A percentile compares a stretch with the other conserved stretches of the same genome.
phyloP scores from a whole-genome alignment of 371 early-diverging fungal genomes.

The Synchytrium microbalum region DNA sequence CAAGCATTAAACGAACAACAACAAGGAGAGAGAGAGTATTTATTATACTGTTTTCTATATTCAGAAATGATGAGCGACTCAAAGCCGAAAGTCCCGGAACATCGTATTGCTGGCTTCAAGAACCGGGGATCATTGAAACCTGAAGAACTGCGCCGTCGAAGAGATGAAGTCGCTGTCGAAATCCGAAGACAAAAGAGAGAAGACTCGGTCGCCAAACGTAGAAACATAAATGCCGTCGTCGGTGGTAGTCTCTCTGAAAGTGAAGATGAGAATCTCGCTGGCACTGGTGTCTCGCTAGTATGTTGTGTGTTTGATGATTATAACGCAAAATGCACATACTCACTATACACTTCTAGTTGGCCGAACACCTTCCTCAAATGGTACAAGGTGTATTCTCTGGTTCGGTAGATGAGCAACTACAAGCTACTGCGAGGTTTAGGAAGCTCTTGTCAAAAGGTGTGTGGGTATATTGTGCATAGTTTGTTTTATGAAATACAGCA shows the following conservation, averaged over 20 bases:
- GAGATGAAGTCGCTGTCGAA: constrained; percentile 89
- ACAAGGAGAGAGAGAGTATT: too few relatives aligned
- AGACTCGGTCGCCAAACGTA: constrained; percentile 85
- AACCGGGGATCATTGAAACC: constrained; percentile 75
- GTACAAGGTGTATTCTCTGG: constrained; percentile 65
- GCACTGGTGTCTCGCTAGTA: constrained; percentile 17
- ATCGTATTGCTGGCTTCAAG: constrained; percentile 54
- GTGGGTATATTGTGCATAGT: background rate
- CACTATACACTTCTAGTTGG: constrained; percentile 27
- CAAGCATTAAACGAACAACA: too few relatives aligned
- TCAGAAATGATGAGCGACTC: background rate
- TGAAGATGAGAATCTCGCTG: constrained; percentile 56
- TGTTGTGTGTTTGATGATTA: constrained; percentile 2
- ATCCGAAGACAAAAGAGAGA: constrained; percentile 94
- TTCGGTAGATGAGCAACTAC: constrained; percentile 70
- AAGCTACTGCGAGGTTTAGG: constrained; percentile 89
- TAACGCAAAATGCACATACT: constrained; percentile 11
- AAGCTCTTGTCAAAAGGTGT: constrained; percentile 86
- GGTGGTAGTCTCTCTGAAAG: constrained; percentile 40
- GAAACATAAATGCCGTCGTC: constrained; percentile 57
- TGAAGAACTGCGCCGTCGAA: constrained; percentile 87
- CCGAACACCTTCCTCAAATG: constrained; percentile 63
- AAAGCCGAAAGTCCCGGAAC: constrained; percentile 3
- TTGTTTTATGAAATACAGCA: background rate
- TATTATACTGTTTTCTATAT: too few relatives aligned